Conservation (phyloP, 352 stramenopile species). For the Phytophthora pini region DNA sequence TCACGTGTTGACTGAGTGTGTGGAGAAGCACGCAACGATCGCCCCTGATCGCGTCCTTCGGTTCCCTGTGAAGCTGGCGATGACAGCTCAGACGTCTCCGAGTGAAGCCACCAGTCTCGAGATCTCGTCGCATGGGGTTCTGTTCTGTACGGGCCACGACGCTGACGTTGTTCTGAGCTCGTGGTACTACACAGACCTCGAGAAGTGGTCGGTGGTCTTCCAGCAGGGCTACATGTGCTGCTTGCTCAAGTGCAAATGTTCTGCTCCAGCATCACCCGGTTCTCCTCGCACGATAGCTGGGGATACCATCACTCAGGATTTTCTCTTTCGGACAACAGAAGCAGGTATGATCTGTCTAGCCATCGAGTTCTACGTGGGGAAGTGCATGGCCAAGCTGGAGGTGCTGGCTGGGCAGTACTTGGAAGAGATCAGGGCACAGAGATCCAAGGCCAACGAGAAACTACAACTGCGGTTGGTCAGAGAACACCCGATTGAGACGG, state of each 20-base stretch:
- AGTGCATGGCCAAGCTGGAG: constrained; percentile 82
- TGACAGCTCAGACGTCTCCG: constrained; percentile 42
- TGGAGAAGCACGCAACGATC: constrained; percentile 64
- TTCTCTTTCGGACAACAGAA: constrained; percentile 67
- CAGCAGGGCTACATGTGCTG: constrained; percentile 67
- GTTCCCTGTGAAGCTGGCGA: constrained; percentile 57
- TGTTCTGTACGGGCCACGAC: constrained; percentile 50
- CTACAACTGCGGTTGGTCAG: constrained; percentile 9
- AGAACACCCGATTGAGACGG: constrained; percentile 28
- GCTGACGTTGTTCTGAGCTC: constrained; percentile 56
- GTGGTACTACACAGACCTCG: constrained; percentile 85
- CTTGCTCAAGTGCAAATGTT: constrained; percentile 57
- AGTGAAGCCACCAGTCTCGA: constrained; percentile 57
- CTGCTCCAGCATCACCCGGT: constrained; percentile 11
- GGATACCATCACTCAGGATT: constrained; percentile 44
- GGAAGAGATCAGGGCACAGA: constrained; percentile 24
- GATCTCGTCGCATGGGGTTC: constrained; percentile 68
- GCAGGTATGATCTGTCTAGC: constrained; percentile 59
- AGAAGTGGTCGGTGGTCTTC: constrained; percentile 74
- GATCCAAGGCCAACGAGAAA: constrained; percentile 16
- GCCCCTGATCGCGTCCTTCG: constrained; percentile 54
- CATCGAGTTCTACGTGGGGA: constrained; percentile 84
- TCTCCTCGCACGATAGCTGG: constrained; percentile 2
- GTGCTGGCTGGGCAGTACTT: constrained; percentile 44
- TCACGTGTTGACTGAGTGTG: constrained; percentile 53